Percentiles rank a stretch among this genome's conserved stretches.
Evolutionary conservation across 257 asterid genomes (phyloP).

Genomic region (Rauvolfia tetraphylla): DNA sequence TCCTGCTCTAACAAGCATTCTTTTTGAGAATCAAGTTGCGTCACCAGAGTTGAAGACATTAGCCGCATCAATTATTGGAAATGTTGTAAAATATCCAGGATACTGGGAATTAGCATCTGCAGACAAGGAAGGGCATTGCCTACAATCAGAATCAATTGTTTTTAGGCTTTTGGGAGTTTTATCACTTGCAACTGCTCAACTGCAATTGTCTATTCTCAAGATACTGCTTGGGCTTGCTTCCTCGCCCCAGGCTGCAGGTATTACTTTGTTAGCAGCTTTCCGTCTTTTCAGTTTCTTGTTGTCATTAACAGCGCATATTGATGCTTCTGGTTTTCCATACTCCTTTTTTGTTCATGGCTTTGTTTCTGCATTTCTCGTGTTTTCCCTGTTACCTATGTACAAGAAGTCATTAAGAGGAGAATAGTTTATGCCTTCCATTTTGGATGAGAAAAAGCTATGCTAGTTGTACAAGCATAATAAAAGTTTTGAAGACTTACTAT

Average conservation of each 20-base stretch:
- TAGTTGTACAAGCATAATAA: not conserved
- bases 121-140: slow-evolving; percentile 16
- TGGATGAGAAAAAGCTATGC: not conserved
- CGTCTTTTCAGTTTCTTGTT: not conserved
- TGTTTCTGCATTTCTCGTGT: not conserved
- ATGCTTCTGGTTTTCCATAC: not conserved
- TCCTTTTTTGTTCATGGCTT: not conserved
- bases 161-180: slow-evolving; percentile 14
- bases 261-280: not conserved
- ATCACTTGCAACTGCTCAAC: slow-evolving; percentile 18
- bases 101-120: slow-evolving; percentile 34
- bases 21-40: slow-evolving; percentile 16
- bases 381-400: not conserved
- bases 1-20: slow-evolving; percentile 25
- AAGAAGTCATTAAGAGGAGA: not conserved
- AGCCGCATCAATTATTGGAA: slow-evolving; percentile 24
- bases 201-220: slow-evolving; percentile 20
- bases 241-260: slow-evolving; percentile 34
- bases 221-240: slow-evolving; percentile 19
- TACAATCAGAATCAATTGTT: slow-evolving; percentile 27
- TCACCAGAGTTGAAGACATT: slow-evolving; percentile 21
- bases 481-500: not conserved
- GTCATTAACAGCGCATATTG: not conserved
- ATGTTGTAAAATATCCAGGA: slow-evolving; percentile 24
- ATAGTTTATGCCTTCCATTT: no score